Evolutionary conservation across 2,329 filamentous ascomycete genomes (phyloP).

Genomic region (Aspergillus ochraceoroseus): DNA sequence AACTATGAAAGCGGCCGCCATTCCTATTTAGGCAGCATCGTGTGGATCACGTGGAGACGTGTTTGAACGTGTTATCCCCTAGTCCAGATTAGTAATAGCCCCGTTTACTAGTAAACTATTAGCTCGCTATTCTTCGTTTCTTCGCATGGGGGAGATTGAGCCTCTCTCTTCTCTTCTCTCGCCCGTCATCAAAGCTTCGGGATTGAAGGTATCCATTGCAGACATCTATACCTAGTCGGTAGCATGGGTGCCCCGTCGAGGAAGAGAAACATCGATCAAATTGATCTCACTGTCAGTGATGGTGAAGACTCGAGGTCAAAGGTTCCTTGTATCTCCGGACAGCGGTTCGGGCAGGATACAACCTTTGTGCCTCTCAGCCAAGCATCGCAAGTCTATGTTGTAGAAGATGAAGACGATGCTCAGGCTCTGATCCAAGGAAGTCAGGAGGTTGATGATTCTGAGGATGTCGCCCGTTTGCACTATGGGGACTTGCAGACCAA

Average conservation of each 20-base stretch:
- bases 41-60: constrained; percentile 17
- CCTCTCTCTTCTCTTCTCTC: too few species aligned
- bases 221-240: neutral
- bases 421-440: constrained; percentile 32
- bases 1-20: neutral
- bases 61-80: constrained; percentile 14
- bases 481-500: constrained; percentile 48
- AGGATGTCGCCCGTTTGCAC: constrained; percentile 33
- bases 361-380: constrained; percentile 33
- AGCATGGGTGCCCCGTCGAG: constrained; percentile 15
- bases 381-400: constrained; percentile 23
- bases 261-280: constrained; percentile 25
- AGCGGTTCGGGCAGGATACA: constrained; percentile 28
- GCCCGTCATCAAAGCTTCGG: neutral
- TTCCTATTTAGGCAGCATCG: constrained; percentile 18
- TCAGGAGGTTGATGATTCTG: constrained; percentile 36
- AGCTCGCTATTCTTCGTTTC: neutral
- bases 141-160: too few species aligned
- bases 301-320: constrained; percentile 15
- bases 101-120: neutral
- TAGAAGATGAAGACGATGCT: constrained; percentile 35
- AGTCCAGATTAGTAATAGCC: constrained; percentile 4
- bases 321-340: constrained; percentile 18
- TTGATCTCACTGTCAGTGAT: constrained; percentile 30
- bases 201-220: neutral